These are phyloP conservation scores for Euphrasia confusa DNA, from an alignment of 257 asterid genomes.

Conservation along the genomic window DNA sequence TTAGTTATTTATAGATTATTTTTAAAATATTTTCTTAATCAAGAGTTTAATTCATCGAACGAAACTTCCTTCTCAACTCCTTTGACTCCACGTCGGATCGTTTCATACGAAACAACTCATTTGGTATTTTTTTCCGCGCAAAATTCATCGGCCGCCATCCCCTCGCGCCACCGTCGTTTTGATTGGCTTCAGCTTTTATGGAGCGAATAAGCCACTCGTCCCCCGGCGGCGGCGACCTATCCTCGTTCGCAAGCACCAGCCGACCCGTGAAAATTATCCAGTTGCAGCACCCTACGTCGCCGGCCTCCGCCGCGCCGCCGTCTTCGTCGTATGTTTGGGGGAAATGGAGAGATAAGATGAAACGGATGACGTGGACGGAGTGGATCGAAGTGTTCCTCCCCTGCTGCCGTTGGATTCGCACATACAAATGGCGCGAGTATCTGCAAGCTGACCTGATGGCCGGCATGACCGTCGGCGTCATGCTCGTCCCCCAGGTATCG, in stretches of 20 bases:
- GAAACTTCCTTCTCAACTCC: no score
- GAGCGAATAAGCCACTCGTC: constrained; percentile 53
- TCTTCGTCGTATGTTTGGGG: constrained; percentile 23
- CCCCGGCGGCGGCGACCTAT: constrained; percentile 64
- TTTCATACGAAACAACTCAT: no score
- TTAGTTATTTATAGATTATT: no score
- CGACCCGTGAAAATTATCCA: constrained; percentile 68
- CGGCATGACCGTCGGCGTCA: constrained; percentile 92
- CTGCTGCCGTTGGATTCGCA: constrained; percentile 84
- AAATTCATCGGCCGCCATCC: no score
- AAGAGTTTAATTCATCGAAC: no score
- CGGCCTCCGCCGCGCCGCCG: constrained; percentile 27
- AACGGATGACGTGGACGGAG: constrained; percentile 58
- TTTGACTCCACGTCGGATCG: no score
- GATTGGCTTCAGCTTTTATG: constrained; percentile 22
- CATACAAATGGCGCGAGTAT: constrained; percentile 73
- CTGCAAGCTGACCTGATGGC: constrained; percentile 89
- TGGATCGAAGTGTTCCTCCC: constrained; percentile 77
- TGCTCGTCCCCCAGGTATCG: constrained; percentile 96
- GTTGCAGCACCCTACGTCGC: constrained; percentile 60
- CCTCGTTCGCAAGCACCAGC: constrained; percentile 26
- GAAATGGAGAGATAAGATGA: constrained; percentile 60
- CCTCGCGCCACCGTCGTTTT: no score
- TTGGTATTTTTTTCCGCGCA: no score
- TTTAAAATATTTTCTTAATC: no score